A percentile compares a stretch with the other conserved stretches of the same genome.
These are phyloP conservation scores for Lentinula sp. DNA, from an alignment of 768 basidiomycete genomes.

Conservation along the genomic window DNA sequence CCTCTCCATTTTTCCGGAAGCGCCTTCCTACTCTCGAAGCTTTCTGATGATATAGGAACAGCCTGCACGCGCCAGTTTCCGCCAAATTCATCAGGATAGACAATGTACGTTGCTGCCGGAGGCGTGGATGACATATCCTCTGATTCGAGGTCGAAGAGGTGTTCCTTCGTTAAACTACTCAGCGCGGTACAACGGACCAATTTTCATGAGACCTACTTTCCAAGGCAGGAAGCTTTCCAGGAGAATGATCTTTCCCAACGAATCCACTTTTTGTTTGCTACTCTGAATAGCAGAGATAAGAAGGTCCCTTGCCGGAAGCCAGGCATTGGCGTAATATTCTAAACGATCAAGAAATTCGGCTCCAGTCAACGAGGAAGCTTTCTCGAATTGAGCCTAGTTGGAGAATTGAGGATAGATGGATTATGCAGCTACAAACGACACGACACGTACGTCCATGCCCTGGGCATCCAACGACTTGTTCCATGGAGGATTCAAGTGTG, in stretches of 20 bases:
- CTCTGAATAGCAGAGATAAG: slow-evolving; percentile 53
- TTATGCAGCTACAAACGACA: background rate
- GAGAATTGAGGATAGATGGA: slow-evolving; percentile 1
- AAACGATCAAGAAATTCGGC: slow-evolving; percentile 77
- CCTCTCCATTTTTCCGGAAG: slow-evolving; percentile 94
- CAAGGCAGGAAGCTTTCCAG: slow-evolving; percentile 81
- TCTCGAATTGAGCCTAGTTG: slow-evolving; percentile 60
- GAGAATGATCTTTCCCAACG: slow-evolving; percentile 70
- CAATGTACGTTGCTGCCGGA: slow-evolving; percentile 68
- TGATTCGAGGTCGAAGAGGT: slow-evolving; percentile 82
- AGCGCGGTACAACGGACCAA: slow-evolving; percentile 7
- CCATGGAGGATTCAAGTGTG: slow-evolving; percentile 86
- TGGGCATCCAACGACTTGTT: slow-evolving; percentile 70
- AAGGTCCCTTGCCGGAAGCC: slow-evolving; percentile 87
- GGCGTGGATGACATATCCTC: slow-evolving; percentile 36
- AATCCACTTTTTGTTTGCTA: slow-evolving; percentile 53
- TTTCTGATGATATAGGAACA: slow-evolving; percentile 73
- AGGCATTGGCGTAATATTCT: slow-evolving; percentile 80
- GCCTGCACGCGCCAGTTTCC: slow-evolving; percentile 91
- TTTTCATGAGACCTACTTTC: slow-evolving; percentile 51
- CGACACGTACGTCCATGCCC: slow-evolving; percentile 60
- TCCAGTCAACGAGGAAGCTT: slow-evolving; percentile 80
- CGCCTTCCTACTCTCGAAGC: slow-evolving; percentile 87
- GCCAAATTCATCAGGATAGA: slow-evolving; percentile 81
- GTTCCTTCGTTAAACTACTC: slow-evolving; percentile 48